Evolutionary conservation across 768 basidiomycete species (phyloP).

Genomic region (Piloderma croceum): DNA sequence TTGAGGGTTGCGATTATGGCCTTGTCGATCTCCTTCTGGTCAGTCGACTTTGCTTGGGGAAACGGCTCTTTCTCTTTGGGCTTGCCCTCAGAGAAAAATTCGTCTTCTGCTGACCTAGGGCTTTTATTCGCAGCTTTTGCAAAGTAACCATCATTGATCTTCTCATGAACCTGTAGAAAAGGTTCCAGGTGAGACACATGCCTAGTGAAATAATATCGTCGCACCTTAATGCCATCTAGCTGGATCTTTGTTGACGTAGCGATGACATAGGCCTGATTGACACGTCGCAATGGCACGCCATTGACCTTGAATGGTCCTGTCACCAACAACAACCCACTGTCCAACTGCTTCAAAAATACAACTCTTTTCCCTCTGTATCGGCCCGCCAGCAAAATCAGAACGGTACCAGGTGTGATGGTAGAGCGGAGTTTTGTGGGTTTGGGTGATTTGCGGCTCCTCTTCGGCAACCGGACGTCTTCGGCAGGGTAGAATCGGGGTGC

Average conservation of each 20-base stretch:
- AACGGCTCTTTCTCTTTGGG: conserved; percentile 84
- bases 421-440: conserved; percentile 75
- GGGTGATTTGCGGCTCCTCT: conserved; percentile 85
- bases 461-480: conserved; percentile 87
- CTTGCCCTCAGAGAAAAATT: conserved; percentile 95
- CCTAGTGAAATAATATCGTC: conserved; percentile 21
- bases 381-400: conserved; percentile 95
- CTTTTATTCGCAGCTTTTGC: conserved; percentile 69
- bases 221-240: conserved; percentile 65
- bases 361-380: conserved; percentile 98
- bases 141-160: conserved; percentile 94
- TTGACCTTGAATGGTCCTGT: conserved; percentile 98
- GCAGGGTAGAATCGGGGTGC: conserved; percentile 92
- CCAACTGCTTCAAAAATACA: conserved; percentile 94
- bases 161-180: conserved; percentile 64
- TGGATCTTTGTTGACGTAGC: conserved; percentile 95
- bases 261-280: conserved; percentile 98
- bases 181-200: conserved; percentile 1
- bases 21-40: conserved; percentile 87
- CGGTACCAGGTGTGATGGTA: conserved; percentile 88
- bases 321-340: conserved; percentile 87
- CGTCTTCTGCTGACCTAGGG: conserved; percentile 81
- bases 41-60: conserved; percentile 80
- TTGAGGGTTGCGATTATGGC: conserved; percentile 78
- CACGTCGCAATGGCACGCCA: conserved; percentile 95